Percentiles rank a stretch among this genome's conserved stretches.
Evolutionary conservation across 2,329 filamentous ascomycete species (phyloP).

Genomic region (Fusarium armeniacum): DNA sequence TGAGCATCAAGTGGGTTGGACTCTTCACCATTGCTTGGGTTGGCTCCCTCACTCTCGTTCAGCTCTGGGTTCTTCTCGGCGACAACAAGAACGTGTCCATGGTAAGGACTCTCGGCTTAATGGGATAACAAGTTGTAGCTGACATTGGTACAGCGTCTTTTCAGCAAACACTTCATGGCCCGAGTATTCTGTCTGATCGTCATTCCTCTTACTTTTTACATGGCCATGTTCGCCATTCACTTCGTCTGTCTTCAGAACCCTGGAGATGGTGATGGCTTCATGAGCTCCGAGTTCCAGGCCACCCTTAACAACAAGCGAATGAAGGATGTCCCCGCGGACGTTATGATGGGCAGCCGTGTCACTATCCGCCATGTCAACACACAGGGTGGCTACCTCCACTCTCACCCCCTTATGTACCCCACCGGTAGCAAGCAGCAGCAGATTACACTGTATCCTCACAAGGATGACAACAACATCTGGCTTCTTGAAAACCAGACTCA

Average conservation of each 20-base stretch:
- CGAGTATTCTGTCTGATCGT: slow-evolving; percentile 92
- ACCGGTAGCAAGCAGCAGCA: slow-evolving; percentile 98
- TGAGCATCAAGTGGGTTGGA: slow-evolving; percentile 98
- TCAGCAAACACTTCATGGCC: slow-evolving; percentile 94
- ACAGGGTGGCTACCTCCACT: slow-evolving; percentile 97
- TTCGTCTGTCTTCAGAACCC: slow-evolving; percentile 94
- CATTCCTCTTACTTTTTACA: slow-evolving; percentile 90
- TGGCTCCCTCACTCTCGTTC: slow-evolving; percentile 87
- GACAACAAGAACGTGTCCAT: slow-evolving; percentile 88
- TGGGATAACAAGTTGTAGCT: slow-evolving; percentile 10
- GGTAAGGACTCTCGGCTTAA: slow-evolving; percentile 58
- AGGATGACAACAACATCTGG: slow-evolving; percentile 98
- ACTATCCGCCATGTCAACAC: slow-evolving; percentile 94
- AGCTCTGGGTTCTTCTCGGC: slow-evolving; percentile 95
- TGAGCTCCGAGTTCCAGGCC: slow-evolving; percentile 99
- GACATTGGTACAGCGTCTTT: slow-evolving; percentile 70
- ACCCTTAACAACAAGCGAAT: slow-evolving; percentile 97
- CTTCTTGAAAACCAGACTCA: slow-evolving; percentile 96
- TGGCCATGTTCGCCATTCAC: slow-evolving; percentile 97
- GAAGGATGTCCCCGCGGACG: slow-evolving; percentile 93
- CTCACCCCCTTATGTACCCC: slow-evolving; percentile 97
- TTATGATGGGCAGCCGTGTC: slow-evolving; percentile 88
- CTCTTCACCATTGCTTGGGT: slow-evolving; percentile 99
- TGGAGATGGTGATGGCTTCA: slow-evolving; percentile 97
- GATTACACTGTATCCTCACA: slow-evolving; percentile 97